Conservation (phyloP, 257 asterid genomes). For the Paulownia fortunei region DNA sequence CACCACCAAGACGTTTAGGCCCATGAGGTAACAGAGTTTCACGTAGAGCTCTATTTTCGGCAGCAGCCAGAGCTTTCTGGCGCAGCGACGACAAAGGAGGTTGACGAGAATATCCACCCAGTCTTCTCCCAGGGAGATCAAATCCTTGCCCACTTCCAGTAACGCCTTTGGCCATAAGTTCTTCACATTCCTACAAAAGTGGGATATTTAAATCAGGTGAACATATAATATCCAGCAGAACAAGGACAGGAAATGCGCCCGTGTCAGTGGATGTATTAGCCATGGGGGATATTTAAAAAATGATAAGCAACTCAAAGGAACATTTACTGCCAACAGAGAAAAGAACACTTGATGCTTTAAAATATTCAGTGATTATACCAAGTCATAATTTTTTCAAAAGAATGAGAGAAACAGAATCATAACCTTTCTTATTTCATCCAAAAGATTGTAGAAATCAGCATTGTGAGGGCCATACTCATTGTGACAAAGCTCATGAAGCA, state of each 20-base stretch:
- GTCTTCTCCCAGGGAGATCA: constrained; percentile 76
- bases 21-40: constrained; percentile 61
- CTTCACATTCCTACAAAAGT: constrained; percentile 75
- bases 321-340: not conserved
- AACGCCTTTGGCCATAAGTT: constrained; percentile 71
- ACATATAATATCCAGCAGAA: not conserved
- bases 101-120: constrained; percentile 82
- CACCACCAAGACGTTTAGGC: constrained; percentile 79
- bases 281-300: not conserved
- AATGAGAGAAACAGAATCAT: not conserved
- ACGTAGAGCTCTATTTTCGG: constrained; percentile 59
- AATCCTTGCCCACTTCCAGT: constrained; percentile 81
- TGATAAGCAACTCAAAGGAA: not conserved
- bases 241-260: constrained; percentile 5
- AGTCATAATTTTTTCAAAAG: not conserved
- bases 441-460: constrained; percentile 81
- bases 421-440: constrained; percentile 85
- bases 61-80: constrained; percentile 70
- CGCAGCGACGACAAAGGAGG: constrained; percentile 64
- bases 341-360: not conserved
- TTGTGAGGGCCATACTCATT: constrained; percentile 79
- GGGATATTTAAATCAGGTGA: not conserved
- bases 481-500: constrained; percentile 98
- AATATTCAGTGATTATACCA: not conserved
- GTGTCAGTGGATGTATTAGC: not conserved